phyloP scores from a whole-genome alignment of 768 basidiomycete species.

The Suillus placidus region DNA sequence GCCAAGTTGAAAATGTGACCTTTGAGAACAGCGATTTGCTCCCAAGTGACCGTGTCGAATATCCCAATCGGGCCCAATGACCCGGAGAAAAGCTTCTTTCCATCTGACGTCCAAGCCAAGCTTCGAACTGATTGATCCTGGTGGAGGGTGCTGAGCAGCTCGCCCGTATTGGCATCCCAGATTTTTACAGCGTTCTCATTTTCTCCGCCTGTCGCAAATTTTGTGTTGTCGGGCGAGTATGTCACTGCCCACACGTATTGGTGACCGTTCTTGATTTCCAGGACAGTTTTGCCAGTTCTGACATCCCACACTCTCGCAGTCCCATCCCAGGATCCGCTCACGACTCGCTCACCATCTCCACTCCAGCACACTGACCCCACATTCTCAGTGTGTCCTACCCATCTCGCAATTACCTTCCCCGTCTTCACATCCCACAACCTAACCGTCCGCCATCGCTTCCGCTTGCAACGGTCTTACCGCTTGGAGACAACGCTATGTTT shows the following conservation, averaged over 20 bases:
- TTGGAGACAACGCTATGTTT: not conserved
- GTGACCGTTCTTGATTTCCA: not conserved
- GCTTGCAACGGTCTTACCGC: conserved; percentile 4
- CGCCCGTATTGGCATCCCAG: not conserved
- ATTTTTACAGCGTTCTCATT: not conserved
- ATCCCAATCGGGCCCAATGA: not conserved
- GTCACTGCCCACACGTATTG: not conserved
- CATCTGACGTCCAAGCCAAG: not conserved
- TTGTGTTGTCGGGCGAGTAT: not conserved
- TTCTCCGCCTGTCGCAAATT: not conserved
- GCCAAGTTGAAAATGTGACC: not conserved
- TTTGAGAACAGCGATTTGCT: not conserved
- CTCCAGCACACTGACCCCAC: not conserved
- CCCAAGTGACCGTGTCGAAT: not conserved
- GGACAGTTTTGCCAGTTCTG: not conserved
- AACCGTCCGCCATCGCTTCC: conserved; percentile 9
- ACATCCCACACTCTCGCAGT: not conserved
- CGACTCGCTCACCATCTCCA: not conserved
- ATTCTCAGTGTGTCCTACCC: not conserved
- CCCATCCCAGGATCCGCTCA: not conserved
- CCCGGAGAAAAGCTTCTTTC: not conserved
- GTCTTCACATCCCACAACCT: conserved; percentile 15
- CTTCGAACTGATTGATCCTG: conserved; percentile 1
- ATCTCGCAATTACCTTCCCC: conserved; percentile 26
- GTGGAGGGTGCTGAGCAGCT: not conserved